phyloP scores from a whole-genome alignment of 495 filamentous ascomycete species.

The Penicillium steckii region DNA sequence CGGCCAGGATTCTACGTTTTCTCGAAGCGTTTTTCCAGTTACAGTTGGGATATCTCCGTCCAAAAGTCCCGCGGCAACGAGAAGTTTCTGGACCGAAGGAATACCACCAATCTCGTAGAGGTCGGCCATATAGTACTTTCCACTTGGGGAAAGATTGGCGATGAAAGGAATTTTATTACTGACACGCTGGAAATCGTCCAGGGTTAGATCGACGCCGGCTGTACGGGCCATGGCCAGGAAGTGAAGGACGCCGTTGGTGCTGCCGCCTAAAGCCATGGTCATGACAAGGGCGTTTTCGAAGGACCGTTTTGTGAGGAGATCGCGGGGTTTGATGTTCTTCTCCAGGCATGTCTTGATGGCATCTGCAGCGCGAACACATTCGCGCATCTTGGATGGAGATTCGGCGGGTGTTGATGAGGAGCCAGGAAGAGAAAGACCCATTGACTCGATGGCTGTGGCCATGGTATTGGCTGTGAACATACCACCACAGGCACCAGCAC shows the following conservation, averaged over 20 bases:
- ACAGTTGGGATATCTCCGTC: conserved; percentile 87
- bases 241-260: conserved; percentile 91
- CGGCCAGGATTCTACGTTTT: conserved; percentile 83
- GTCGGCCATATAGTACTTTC: conserved; percentile 90
- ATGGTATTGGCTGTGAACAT: conserved; percentile 99
- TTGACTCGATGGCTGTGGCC: conserved; percentile 93
- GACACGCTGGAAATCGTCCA: conserved; percentile 87
- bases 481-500: conserved; percentile 91
- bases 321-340: conserved; percentile 79
- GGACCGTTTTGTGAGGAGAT: conserved; percentile 78
- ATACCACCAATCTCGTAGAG: conserved; percentile 92
- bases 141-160: conserved; percentile 87
- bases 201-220: conserved; percentile 75
- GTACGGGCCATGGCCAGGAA: conserved; percentile 94
- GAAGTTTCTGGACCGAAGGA: conserved; percentile 86
- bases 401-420: conserved; percentile 86
- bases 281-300: conserved; percentile 94
- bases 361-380: conserved; percentile 84
- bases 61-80: conserved; percentile 78
- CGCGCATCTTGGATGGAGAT: conserved; percentile 86
- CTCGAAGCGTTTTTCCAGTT: conserved; percentile 83
- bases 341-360: conserved; percentile 86
- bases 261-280: conserved; percentile 89
- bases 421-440: conserved; percentile 88
- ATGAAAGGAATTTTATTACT: conserved; percentile 90